Evolutionary conservation across 202 grass and related monocot species (phyloP).

Genomic region (Musa balbisiana): DNA sequence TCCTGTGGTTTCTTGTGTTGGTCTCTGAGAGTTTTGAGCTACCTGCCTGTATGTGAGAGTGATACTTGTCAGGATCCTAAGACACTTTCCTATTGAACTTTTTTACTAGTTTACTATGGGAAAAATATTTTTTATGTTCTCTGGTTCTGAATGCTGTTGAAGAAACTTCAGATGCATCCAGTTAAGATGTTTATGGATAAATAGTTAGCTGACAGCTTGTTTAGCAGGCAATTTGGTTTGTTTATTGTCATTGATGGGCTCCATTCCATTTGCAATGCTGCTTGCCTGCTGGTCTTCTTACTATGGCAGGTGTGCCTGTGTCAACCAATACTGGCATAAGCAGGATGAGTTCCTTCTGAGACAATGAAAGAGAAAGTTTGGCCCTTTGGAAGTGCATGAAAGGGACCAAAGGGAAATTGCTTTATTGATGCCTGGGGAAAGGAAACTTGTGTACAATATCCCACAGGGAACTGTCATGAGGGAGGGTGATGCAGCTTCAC

Average conservation of each 20-base stretch:
- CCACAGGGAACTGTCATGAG: not conserved
- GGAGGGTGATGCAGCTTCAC: not conserved
- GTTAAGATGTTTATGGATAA: no score
- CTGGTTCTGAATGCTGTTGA: no score
- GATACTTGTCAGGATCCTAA: no score
- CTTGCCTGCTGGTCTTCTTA: no score
- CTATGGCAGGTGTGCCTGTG: conserved; percentile 1
- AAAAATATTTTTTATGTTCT: no score
- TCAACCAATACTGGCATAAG: not conserved
- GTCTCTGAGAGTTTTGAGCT: not conserved
- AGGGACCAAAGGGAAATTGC: conserved; percentile 10
- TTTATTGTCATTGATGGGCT: not conserved
- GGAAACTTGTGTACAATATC: not conserved
- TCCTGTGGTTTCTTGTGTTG: no score
- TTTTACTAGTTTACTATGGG: no score
- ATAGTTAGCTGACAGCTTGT: no score
- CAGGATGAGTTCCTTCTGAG: not conserved
- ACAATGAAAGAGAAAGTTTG: conserved; percentile 13
- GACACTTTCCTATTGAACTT: no score
- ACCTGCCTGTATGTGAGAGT: not conserved
- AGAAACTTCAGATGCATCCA: no score
- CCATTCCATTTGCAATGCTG: not conserved
- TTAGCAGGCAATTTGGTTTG: no score
- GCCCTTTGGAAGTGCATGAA: not conserved
- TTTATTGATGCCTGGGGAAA: conserved; percentile 1